Base-by-base conservation (phyloP, 345 rosid genomes). In the Atalantia buxifolia region DNA sequence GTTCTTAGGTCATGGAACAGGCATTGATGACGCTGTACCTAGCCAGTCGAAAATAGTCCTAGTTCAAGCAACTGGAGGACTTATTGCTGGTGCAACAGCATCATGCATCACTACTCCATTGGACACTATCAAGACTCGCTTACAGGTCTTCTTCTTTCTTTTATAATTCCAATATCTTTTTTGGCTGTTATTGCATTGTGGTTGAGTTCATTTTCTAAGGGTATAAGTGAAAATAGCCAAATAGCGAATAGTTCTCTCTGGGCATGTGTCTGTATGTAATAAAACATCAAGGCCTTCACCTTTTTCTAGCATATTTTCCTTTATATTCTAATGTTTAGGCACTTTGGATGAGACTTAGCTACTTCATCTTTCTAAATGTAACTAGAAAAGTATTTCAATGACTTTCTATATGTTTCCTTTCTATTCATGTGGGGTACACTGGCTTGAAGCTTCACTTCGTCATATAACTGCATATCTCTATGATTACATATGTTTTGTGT, bases 51-150 rank as follows among this genome's bases (percentile, higher is more conserved):
- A 78, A 77, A 85, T 96, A 80, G 83, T 92, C 65, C 64, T 87
- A 33, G 99, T 96, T 84, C 98, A 96, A 87, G 98, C 94, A 71
- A 80, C 83, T 59, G 99, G 99, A 85, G 99, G 99, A 77, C 82
- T 96, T 76, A 86, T 94, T 64, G 98, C 98, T 0, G 99, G 99
- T 79, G 99, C 97, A 74, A 89, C 97, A 70, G 97, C 99, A 28
- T 93, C 99, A 77, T 86, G 92, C 77, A 89, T 96, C 83, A 93
- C 98, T 33, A 93, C 98, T 55, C 99, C 99, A 60, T 77, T 96
- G 84, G 99, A 96, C 87, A 96, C 97, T 35, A 88, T 96, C 78
- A 96, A 96, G 89, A 96, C 98, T 30, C 98, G 98, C 61, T 83
- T 96, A 63, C 98, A 96, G 97, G 99, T 95, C 14, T 74, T 38